These are phyloP conservation scores for Tylopilus balloui DNA, from an alignment of 768 basidiomycete genomes.

Conservation along the genomic window DNA sequence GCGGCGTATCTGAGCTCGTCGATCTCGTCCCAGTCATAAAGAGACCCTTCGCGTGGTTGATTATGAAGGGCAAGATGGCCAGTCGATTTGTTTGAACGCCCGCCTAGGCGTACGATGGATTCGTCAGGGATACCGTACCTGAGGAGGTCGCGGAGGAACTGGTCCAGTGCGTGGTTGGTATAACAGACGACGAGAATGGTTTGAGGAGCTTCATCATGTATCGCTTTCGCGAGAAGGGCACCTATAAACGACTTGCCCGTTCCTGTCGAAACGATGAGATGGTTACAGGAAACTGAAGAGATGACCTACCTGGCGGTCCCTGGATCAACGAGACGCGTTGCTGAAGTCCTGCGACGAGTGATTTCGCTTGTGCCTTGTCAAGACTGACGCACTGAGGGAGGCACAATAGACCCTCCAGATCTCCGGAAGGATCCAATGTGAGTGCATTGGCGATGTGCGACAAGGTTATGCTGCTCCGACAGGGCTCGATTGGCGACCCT, in stretches of 20 bases:
- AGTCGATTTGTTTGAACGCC: conserved; percentile 47
- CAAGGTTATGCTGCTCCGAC: not conserved
- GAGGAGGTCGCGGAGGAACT: conserved; percentile 58
- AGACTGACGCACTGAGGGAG: conserved; percentile 39
- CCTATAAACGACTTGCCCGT: conserved; percentile 75
- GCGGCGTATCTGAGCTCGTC: conserved; percentile 28
- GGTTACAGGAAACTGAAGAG: not conserved
- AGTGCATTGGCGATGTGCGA: conserved; percentile 26
- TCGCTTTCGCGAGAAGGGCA: conserved; percentile 53
- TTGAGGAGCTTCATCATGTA: conserved; percentile 43
- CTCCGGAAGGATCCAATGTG: conserved; percentile 28
- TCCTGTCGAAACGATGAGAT: conserved; percentile 35
- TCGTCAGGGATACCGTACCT: conserved; percentile 47
- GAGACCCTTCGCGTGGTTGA: not conserved
- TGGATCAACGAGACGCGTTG: conserved; percentile 60
- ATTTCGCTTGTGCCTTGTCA: conserved; percentile 45
- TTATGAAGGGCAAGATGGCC: conserved; percentile 41
- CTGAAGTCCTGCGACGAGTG: conserved; percentile 47
- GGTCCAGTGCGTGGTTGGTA: conserved; percentile 71
- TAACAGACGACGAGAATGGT: conserved; percentile 65
- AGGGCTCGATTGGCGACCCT: conserved; percentile 1
- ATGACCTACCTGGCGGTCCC: conserved; percentile 59
- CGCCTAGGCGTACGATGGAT: conserved; percentile 53
- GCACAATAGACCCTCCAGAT: conserved; percentile 37
- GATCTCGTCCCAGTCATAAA: conserved; percentile 8